Conservation (phyloP, 1,284 basidiomycete species). For the Meira miltonrushii region DNA sequence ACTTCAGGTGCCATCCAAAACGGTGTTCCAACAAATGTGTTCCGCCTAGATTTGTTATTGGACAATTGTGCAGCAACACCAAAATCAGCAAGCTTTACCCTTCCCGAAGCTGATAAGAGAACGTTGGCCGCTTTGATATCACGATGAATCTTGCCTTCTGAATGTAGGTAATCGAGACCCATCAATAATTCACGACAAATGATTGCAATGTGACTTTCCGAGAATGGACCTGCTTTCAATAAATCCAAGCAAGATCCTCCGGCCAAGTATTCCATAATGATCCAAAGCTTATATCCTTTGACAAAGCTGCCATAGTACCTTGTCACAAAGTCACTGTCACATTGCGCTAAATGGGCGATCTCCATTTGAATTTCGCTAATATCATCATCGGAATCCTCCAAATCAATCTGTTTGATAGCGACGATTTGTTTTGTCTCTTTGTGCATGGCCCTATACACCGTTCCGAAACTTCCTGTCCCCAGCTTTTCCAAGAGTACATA, state of each 20-base stretch:
- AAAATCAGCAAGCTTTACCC: conserved; percentile 95
- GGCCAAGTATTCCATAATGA: conserved; percentile 96
- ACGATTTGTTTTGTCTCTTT: conserved; percentile 88
- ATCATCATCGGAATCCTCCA: conserved; percentile 55
- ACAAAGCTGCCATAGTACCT: conserved; percentile 96
- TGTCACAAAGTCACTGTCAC: conserved; percentile 87
- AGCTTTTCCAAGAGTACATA: conserved; percentile 91
- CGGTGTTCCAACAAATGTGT: conserved; percentile 85
- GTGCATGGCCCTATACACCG: conserved; percentile 87
- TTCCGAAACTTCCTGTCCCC: conserved; percentile 94
- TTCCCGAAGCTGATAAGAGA: conserved; percentile 78
- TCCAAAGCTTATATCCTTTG: conserved; percentile 95
- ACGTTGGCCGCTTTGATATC: conserved; percentile 99
- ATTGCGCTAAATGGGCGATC: conserved; percentile 84
- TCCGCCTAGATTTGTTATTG: conserved; percentile 71
- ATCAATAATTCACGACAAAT: conserved; percentile 85
- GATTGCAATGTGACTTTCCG: conserved; percentile 87
- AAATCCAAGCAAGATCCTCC: conserved; percentile 97
- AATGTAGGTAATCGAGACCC: conserved; percentile 92
- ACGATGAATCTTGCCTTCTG: conserved; percentile 89
- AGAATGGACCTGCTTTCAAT: conserved; percentile 81
- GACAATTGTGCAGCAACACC: conserved; percentile 85
- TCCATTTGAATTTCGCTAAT: conserved; percentile 76
- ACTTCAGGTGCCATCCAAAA: conserved; percentile 99
- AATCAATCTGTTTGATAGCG: conserved; percentile 89